phyloP scores from a whole-genome alignment of 2,329 filamentous ascomycete species.

The Hymenotorrendiella dingleyae region DNA sequence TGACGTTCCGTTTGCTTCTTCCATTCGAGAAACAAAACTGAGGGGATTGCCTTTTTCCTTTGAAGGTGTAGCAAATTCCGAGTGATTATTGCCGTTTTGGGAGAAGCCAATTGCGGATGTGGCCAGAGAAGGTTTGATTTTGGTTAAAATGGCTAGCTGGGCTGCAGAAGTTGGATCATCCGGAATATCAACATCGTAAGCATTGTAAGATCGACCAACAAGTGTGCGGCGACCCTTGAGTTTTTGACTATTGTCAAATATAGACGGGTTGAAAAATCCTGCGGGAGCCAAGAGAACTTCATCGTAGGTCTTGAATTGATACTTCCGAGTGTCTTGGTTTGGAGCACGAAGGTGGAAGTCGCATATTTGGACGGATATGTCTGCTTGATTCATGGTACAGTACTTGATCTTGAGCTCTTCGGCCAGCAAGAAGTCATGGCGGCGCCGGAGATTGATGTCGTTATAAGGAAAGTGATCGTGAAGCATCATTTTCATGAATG shows the following conservation, averaged over 20 bases:
- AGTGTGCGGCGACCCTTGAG: conserved; percentile 73
- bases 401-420: conserved; percentile 94
- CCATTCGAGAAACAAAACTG: conserved; percentile 64
- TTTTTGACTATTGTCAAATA: conserved; percentile 81
- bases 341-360: conserved; percentile 88
- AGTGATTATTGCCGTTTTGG: conserved; percentile 26
- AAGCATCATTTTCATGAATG: conserved; percentile 96
- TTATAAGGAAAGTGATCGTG: conserved; percentile 93
- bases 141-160: conserved; percentile 61
- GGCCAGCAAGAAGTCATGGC: conserved; percentile 88
- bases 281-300: conserved; percentile 91
- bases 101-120: conserved; percentile 35
- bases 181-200: conserved; percentile 80
- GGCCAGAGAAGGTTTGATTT: conserved; percentile 54
- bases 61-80: conserved; percentile 51
- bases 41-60: conserved; percentile 62
- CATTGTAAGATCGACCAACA: conserved; percentile 82
- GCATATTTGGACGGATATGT: conserved; percentile 81
- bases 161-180: conserved; percentile 86
- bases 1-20: conserved; percentile 64
- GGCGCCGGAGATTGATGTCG: conserved; percentile 83
- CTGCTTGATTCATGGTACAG: conserved; percentile 84
- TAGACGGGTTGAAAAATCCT: conserved; percentile 84
- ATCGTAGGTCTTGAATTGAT: conserved; percentile 94
- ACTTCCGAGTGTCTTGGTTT: conserved; percentile 85